phyloP scores from a whole-genome alignment of 768 basidiomycete species.

The Gloeostereum incarnatum region DNA sequence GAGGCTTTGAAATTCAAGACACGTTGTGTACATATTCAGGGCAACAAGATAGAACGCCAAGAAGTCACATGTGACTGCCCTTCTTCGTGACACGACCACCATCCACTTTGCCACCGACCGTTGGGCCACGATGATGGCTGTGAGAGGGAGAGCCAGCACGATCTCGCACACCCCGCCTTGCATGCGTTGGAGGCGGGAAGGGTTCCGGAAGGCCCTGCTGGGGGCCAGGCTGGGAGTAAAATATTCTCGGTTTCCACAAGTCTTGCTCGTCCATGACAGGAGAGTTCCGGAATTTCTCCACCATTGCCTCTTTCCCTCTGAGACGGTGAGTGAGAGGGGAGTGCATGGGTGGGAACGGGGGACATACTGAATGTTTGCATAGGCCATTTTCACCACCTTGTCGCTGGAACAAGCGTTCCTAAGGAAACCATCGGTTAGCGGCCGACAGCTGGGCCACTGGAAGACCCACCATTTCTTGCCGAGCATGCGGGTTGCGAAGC shows the following conservation, averaged over 20 bases:
- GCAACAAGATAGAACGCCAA: too few relatives aligned
- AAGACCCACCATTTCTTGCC: slow-evolving; percentile 72
- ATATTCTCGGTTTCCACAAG: slow-evolving; percentile 79
- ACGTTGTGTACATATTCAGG: too few relatives aligned
- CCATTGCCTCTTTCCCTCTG: slow-evolving; percentile 80
- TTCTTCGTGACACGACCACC: too few relatives aligned
- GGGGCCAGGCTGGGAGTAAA: slow-evolving; percentile 62
- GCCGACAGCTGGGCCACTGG: background rate
- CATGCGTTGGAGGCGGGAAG: slow-evolving; percentile 77
- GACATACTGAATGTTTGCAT: slow-evolving; percentile 87
- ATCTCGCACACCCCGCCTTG: slow-evolving; percentile 75
- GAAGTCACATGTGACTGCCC: too few relatives aligned
- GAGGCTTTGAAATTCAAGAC: too few relatives aligned
- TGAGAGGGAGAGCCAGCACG: too few relatives aligned
- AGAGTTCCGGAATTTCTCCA: slow-evolving; percentile 90
- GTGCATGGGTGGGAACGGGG: slow-evolving; percentile 2
- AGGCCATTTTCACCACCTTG: slow-evolving; percentile 86
- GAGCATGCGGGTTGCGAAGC: slow-evolving; percentile 63
- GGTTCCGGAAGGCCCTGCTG: slow-evolving; percentile 69
- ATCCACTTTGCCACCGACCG: too few relatives aligned
- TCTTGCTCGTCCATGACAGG: slow-evolving; percentile 83
- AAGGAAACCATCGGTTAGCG: slow-evolving; percentile 7
- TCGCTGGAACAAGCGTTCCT: slow-evolving; percentile 93
- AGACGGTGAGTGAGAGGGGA: background rate
- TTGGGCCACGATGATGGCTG: too few relatives aligned